These are phyloP conservation scores for Diaporthe australafricana DNA, from an alignment of 2,329 filamentous ascomycete genomes.

Conservation along the genomic window DNA sequence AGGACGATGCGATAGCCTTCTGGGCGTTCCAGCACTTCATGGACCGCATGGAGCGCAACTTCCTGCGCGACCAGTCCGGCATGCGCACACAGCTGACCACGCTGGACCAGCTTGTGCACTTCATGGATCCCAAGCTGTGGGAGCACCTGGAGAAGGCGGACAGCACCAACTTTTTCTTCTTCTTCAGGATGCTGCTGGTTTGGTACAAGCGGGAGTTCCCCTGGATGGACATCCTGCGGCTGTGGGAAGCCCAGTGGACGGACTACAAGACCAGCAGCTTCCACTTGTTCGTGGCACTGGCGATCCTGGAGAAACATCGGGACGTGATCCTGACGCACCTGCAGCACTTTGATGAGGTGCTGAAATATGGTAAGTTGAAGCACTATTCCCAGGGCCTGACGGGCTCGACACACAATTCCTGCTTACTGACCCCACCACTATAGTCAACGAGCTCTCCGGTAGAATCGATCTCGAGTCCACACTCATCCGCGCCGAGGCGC, in stretches of 20 bases:
- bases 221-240: slow-evolving; percentile 85
- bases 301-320: slow-evolving; percentile 95
- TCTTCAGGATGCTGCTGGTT: slow-evolving; percentile 98
- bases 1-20: slow-evolving; percentile 96
- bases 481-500: slow-evolving; percentile 85
- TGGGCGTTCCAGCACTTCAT: slow-evolving; percentile 98
- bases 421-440: slow-evolving; percentile 4
- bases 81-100: slow-evolving; percentile 94
- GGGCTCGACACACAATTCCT: slow-evolving; percentile 28
- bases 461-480: slow-evolving; percentile 92
- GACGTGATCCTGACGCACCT: slow-evolving; percentile 96
- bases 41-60: slow-evolving; percentile 98
- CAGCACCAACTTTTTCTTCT: slow-evolving; percentile 99
- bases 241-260: slow-evolving; percentile 97
- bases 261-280: slow-evolving; percentile 91
- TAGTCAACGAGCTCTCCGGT: slow-evolving; percentile 94
- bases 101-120: slow-evolving; percentile 93
- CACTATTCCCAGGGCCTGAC: background rate
- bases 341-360: slow-evolving; percentile 93
- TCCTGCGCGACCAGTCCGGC: slow-evolving; percentile 92
- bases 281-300: slow-evolving; percentile 92
- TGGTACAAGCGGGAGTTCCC: slow-evolving; percentile 99
- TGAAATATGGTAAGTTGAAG: slow-evolving; percentile 84
- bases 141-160: slow-evolving; percentile 89
- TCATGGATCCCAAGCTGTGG: slow-evolving; percentile 96